Evolutionary conservation across 176 grass and related monocot genomes (phyloP).

Genomic region (Musa schizocarpa): DNA sequence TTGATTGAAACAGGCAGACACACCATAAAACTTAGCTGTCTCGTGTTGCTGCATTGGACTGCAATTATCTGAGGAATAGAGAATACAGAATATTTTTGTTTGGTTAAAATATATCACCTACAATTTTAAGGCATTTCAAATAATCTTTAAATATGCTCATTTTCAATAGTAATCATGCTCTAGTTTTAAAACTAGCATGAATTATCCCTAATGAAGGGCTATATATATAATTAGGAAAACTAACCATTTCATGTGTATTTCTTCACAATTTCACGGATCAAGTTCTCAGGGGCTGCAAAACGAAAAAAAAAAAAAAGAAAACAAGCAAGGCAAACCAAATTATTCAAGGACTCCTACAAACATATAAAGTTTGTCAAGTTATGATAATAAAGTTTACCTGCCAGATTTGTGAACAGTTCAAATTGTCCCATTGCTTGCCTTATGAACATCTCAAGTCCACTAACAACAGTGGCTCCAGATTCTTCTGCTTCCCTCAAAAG

Average conservation of each 20-base stretch:
- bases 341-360: neutral
- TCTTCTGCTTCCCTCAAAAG: slow-evolving; percentile 78
- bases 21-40: neutral
- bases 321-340: neutral
- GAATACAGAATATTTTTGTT: neutral
- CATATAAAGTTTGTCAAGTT: neutral
- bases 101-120: neutral
- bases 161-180: neutral
- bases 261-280: slow-evolving; percentile 76
- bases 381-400: slow-evolving; percentile 32
- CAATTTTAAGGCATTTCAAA: neutral
- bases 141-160: neutral
- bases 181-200: neutral
- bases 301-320: slow-evolving; percentile 2
- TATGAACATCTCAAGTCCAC: slow-evolving; percentile 97
- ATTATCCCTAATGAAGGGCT: neutral
- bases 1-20: neutral
- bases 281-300: slow-evolving; percentile 57
- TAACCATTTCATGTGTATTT: slow-evolving; percentile 50
- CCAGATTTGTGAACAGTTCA: slow-evolving; percentile 73
- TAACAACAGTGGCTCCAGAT: slow-evolving; percentile 70
- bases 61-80: neutral
- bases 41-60: neutral
- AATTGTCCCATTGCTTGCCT: slow-evolving; percentile 93
- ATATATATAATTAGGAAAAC: slow-evolving; percentile 24